phyloP scores from a whole-genome alignment of 257 asterid species.

The Salvia miltiorrhiza region DNA sequence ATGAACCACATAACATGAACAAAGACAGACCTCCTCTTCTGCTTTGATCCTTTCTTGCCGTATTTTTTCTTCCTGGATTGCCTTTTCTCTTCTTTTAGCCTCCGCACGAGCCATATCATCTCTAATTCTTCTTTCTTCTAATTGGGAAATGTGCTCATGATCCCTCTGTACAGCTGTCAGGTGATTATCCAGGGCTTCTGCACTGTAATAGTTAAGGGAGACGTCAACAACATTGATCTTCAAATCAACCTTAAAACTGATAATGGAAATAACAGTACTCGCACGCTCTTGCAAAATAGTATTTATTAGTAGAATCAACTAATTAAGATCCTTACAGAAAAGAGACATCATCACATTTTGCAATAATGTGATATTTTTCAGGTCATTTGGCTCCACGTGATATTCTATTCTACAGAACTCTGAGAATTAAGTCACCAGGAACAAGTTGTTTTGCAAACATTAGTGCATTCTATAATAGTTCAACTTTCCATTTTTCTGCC shows the following conservation, averaged over 20 bases:
- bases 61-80: constrained; percentile 60
- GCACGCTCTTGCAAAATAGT: background rate
- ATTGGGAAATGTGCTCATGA: constrained; percentile 80
- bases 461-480: background rate
- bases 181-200: constrained; percentile 93
- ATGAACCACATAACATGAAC: background rate
- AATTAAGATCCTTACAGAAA: background rate
- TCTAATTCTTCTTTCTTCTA: constrained; percentile 83
- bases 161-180: constrained; percentile 85
- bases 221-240: constrained; percentile 20
- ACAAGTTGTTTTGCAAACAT: background rate
- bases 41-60: constrained; percentile 63
- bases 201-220: constrained; percentile 42
- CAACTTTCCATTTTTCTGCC: background rate
- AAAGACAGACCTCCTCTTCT: constrained; percentile 71
- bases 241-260: constrained; percentile 3
- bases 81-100: constrained; percentile 74
- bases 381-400: background rate
- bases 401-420: background rate
- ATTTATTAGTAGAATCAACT: background rate
- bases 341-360: background rate
- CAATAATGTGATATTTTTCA: background rate
- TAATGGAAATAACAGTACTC: background rate
- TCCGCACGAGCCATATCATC: constrained; percentile 93
- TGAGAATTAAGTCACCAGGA: background rate